Evolutionary conservation across 768 basidiomycete genomes (phyloP).

Genomic region (Cystobasidium tubakii): DNA sequence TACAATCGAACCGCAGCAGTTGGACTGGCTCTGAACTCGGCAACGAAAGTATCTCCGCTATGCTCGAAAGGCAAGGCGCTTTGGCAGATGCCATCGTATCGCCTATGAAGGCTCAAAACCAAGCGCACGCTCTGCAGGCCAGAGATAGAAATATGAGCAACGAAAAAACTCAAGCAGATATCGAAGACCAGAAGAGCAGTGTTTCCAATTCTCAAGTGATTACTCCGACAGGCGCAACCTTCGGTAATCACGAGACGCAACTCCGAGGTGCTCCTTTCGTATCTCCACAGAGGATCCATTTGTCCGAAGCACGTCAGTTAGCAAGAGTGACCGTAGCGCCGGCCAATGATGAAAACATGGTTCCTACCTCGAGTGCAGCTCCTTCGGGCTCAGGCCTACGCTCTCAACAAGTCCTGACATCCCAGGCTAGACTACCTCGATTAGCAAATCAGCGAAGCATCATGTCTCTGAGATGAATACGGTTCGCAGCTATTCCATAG

Average conservation of each 20-base stretch:
- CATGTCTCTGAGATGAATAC: neutral
- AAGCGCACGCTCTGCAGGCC: neutral
- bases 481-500: neutral
- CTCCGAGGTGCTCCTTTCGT: neutral
- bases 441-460: neutral
- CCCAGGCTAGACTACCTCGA: neutral
- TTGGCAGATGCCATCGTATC: neutral
- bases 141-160: neutral
- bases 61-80: conserved; percentile 12
- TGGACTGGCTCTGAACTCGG: conserved; percentile 26
- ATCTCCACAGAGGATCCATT: neutral
- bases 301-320: neutral
- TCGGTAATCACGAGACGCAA: neutral
- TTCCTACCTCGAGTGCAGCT: neutral
- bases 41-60: conserved; percentile 2
- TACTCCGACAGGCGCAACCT: neutral
- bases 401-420: neutral
- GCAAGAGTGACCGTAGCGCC: neutral
- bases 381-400: neutral
- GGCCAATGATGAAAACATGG: neutral
- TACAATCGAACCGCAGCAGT: conserved; percentile 9
- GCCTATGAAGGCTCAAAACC: neutral
- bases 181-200: conserved; percentile 11
- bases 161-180: neutral
- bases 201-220: neutral